These are phyloP conservation scores for Cyclostephanos tholiformis DNA, from an alignment of 108 stramenopile species.

Conservation along the genomic window DNA sequence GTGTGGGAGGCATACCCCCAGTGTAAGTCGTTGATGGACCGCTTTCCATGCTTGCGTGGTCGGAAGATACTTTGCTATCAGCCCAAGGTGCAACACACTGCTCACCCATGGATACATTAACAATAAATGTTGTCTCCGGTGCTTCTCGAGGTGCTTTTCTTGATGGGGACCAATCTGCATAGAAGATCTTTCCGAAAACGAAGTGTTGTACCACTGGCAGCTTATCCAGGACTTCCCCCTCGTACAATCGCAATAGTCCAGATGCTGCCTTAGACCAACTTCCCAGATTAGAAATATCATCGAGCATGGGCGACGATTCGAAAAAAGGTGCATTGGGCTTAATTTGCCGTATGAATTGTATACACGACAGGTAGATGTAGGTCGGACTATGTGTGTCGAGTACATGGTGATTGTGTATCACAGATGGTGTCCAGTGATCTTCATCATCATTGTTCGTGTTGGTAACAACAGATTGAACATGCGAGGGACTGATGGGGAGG, in stretches of 20 bases:
- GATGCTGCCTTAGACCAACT: conserved; percentile 83
- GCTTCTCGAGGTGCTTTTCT: conserved; percentile 45
- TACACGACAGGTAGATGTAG: conserved; percentile 83
- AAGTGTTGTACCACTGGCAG: conserved; percentile 95
- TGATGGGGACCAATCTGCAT: conserved; percentile 72
- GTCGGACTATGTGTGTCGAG: conserved; percentile 32
- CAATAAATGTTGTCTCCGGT: conserved; percentile 64
- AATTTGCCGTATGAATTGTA: conserved; percentile 81
- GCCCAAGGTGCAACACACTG: conserved; percentile 60
- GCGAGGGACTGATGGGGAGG: conserved; percentile 23
- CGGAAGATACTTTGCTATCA: neutral
- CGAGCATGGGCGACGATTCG: conserved; percentile 93
- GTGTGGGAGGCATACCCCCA: conserved; percentile 47
- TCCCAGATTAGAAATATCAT: conserved; percentile 84
- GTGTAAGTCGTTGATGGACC: conserved; percentile 7
- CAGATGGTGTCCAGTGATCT: conserved; percentile 50
- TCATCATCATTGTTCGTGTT: conserved; percentile 29
- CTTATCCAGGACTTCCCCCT: conserved; percentile 94
- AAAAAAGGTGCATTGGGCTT: conserved; percentile 91
- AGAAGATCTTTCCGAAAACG: conserved; percentile 87
- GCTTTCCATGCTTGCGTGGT: conserved; percentile 3
- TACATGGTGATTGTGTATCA: conserved; percentile 36
- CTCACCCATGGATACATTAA: conserved; percentile 44
- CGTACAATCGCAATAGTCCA: conserved; percentile 79
- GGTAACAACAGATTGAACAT: conserved; percentile 1